Evolutionary conservation across 2,329 filamentous ascomycete species (phyloP).

Genomic region (Whalleya microplaca): DNA sequence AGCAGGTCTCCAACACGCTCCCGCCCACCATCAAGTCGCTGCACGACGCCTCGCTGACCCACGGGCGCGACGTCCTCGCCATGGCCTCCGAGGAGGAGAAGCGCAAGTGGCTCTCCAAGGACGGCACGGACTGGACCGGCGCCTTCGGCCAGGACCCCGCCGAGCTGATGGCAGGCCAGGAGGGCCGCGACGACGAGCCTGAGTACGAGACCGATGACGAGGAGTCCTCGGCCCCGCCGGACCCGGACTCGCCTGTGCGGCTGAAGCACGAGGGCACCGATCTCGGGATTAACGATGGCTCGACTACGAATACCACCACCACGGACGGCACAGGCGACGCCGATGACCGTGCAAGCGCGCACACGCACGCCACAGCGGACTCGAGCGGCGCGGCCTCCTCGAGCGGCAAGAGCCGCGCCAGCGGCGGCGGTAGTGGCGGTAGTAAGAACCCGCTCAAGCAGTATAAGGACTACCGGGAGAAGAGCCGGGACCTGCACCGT

Average conservation of each 20-base stretch:
- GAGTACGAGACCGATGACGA: conserved; percentile 43
- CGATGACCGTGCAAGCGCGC: conserved; percentile 18
- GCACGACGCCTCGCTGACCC: conserved; percentile 78
- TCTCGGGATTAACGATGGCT: conserved; percentile 44
- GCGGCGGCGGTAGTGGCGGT: conserved; percentile 44
- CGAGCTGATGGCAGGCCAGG: conserved; percentile 44
- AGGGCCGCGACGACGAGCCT: conserved; percentile 38
- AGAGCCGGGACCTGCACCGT: conserved; percentile 76
- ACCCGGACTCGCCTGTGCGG: conserved; percentile 35
- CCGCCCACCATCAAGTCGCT: conserved; percentile 73
- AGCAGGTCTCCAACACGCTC: conserved; percentile 73
- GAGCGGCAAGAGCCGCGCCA: conserved; percentile 39
- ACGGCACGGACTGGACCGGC: conserved; percentile 84
- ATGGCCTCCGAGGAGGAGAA: conserved; percentile 73
- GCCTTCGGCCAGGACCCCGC: conserved; percentile 81
- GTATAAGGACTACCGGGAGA: conserved; percentile 66
- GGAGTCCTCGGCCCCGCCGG: conserved; percentile 34
- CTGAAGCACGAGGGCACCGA: conserved; percentile 33
- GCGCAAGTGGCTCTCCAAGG: conserved; percentile 75
- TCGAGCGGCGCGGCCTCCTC: conserved; percentile 10
- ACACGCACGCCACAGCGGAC: conserved; percentile 29
- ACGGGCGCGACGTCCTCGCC: conserved; percentile 80
- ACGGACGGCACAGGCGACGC: conserved; percentile 31
- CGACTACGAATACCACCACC: conserved; percentile 35
- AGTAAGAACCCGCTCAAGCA: conserved; percentile 54